Conservation (phyloP, 345 rosid species). For the Populus euphratica region DNA sequence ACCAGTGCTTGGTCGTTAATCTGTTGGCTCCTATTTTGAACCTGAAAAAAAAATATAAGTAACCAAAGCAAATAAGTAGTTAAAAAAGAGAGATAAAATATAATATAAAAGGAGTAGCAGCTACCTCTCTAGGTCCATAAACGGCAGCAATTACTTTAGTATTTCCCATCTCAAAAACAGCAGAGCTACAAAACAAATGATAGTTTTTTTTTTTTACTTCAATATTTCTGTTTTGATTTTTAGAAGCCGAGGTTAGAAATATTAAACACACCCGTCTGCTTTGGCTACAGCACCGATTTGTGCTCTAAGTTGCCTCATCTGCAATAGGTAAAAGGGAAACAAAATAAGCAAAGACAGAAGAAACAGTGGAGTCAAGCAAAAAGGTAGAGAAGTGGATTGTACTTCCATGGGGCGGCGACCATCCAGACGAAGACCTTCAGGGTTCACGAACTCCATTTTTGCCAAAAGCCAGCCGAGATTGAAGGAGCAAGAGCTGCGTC, state of each 20-base stretch:
- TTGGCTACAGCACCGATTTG: constrained; percentile 69
- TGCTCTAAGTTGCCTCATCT: constrained; percentile 95
- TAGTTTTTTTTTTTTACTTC: neutral
- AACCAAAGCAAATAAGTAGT: neutral
- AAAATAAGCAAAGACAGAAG: neutral
- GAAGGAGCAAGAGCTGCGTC: neutral
- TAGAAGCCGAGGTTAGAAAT: neutral
- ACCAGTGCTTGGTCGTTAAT: constrained; percentile 71
- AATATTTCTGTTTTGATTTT: neutral
- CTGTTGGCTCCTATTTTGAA: constrained; percentile 76
- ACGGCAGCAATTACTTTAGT: constrained; percentile 95
- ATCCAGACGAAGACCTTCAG: constrained; percentile 75
- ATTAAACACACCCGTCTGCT: constrained; percentile 65
- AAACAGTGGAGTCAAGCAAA: neutral
- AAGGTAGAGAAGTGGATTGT: neutral
- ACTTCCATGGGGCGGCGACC: constrained; percentile 90
- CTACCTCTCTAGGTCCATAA: constrained; percentile 94
- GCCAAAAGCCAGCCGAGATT: neutral
- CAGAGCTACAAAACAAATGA: constrained; percentile 45
- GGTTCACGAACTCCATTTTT: constrained; percentile 76
- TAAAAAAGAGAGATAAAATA: neutral
- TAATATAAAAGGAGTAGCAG: neutral
- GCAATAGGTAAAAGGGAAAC: neutral
- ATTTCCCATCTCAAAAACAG: constrained; percentile 93
- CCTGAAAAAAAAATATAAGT: constrained; percentile 31